Conservation (phyloP, 257 asterid species). For the Linderniella brevidens region DNA sequence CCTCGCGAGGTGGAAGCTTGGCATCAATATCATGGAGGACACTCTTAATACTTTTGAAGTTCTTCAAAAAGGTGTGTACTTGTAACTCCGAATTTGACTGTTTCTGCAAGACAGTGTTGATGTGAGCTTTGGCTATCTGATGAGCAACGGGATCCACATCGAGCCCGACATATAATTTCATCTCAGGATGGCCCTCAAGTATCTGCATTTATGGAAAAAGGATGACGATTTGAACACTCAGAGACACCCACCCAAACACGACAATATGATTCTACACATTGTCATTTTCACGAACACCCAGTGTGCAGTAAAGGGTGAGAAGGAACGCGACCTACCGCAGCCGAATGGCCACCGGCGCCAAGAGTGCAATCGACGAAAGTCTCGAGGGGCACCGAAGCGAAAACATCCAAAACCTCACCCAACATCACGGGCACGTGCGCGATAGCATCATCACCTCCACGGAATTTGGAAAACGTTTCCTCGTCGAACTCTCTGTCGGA, state of each 20-base stretch:
- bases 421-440: constrained; percentile 79
- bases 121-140: constrained; percentile 42
- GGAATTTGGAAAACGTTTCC: constrained; percentile 32
- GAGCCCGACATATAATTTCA: constrained; percentile 62
- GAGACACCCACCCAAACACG: too few relatives aligned
- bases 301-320: background rate
- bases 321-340: constrained; percentile 32
- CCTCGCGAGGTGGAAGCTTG: constrained; percentile 24
- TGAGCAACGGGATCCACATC: constrained; percentile 93
- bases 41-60: constrained; percentile 37
- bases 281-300: background rate
- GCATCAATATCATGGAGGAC: constrained; percentile 41
- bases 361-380: constrained; percentile 94
- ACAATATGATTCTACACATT: background rate
- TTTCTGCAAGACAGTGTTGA: constrained; percentile 18
- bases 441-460: constrained; percentile 38
- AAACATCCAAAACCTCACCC: constrained; percentile 77
- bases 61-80: constrained; percentile 50
- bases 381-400: constrained; percentile 36
- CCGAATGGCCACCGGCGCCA: constrained; percentile 91
- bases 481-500: constrained; percentile 67
- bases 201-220: constrained; percentile 37
- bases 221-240: background rate
- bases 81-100: constrained; percentile 25
- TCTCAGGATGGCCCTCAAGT: constrained; percentile 74